Conservation (phyloP, 2,329 filamentous ascomycete species). For the Botrytis hyacinthi region DNA sequence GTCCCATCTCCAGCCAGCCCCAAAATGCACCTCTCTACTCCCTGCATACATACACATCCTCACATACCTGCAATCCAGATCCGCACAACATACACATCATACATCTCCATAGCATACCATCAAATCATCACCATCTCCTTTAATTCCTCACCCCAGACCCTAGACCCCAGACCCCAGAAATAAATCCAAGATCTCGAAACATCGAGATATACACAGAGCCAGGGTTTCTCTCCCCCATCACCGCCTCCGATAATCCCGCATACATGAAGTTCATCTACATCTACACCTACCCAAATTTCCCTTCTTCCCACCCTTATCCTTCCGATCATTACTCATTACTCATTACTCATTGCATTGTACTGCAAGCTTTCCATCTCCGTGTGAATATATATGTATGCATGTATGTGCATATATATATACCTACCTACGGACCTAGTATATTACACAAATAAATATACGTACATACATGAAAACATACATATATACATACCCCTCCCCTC, state of each 20-base stretch:
- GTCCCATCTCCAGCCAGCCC: neutral
- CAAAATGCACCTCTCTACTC: neutral
- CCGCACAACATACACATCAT: neutral
- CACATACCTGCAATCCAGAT: too few species aligned
- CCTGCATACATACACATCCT: neutral
- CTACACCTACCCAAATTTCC: accelerated
- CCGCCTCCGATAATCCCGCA: neutral
- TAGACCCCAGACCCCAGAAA: too few species aligned
- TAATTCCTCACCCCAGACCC: neutral
- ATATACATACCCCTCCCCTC: too few species aligned
- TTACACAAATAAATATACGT: neutral
- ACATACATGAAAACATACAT: too few species aligned
- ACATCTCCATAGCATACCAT: neutral
- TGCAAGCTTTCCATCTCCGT: neutral
- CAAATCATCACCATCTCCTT: neutral
- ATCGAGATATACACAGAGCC: too few species aligned
- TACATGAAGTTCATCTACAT: neutral
- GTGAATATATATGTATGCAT: neutral
- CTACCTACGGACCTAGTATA: neutral
- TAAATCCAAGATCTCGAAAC: too few species aligned
- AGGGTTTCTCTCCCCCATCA: neutral
- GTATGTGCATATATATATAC: neutral
- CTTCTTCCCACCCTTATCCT: neutral
- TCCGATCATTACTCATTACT: too few species aligned
- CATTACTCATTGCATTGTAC: neutral